Evolutionary conservation across 2,329 filamentous ascomycete species (phyloP).

Genomic region (Exophiala spinifera): DNA sequence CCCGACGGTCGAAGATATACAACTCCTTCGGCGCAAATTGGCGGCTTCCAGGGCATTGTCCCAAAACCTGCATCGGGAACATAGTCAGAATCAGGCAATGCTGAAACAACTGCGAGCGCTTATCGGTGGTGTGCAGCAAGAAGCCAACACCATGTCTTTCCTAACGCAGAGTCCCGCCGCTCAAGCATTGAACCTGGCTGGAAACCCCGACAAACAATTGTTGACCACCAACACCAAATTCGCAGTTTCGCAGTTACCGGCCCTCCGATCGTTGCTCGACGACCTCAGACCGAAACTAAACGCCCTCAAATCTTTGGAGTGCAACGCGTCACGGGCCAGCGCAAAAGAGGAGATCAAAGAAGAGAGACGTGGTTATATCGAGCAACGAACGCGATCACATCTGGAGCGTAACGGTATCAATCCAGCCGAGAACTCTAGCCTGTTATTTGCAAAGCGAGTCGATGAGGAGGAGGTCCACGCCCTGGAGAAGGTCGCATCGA

Average conservation of each 20-base stretch:
- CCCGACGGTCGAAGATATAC: conserved; percentile 66
- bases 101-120: conserved; percentile 63
- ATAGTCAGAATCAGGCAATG: conserved; percentile 67
- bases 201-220: conserved; percentile 35
- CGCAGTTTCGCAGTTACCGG: conserved; percentile 76
- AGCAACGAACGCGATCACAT: conserved; percentile 72
- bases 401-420: conserved; percentile 56
- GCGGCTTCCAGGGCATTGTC: conserved; percentile 77
- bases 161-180: conserved; percentile 51
- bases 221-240: conserved; percentile 58
- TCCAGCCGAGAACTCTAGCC: conserved; percentile 9
- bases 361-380: conserved; percentile 77
- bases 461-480: conserved; percentile 28
- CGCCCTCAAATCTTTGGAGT: conserved; percentile 33
- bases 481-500: conserved; percentile 28
- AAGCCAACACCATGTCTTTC: conserved; percentile 51
- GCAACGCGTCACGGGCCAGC: conserved; percentile 35
- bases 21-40: conserved; percentile 68
- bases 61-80: conserved; percentile 65
- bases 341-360: conserved; percentile 57
- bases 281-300: conserved; percentile 64
- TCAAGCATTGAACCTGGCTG: conserved; percentile 46
- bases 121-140: conserved; percentile 34
- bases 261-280: conserved; percentile 68
- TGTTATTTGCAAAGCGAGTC: conserved; percentile 19